These are phyloP conservation scores for Dryadomyces sulphureus DNA, from an alignment of 2,329 filamentous ascomycete species.

Conservation along the genomic window DNA sequence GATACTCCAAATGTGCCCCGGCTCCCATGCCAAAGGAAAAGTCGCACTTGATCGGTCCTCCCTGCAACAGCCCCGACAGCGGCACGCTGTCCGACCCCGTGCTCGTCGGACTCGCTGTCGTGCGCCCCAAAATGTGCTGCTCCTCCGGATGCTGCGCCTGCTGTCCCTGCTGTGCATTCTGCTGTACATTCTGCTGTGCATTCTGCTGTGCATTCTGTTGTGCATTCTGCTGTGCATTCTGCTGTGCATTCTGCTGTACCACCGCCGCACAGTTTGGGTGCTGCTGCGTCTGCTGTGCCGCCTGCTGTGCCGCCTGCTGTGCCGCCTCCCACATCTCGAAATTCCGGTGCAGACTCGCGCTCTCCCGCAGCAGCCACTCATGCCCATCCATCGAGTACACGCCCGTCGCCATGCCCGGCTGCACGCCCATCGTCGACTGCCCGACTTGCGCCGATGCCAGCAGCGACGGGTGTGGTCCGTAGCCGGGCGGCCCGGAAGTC, in stretches of 20 bases:
- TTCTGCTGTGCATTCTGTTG: too few relatives aligned
- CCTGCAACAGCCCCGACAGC: too few relatives aligned
- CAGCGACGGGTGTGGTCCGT: slow-evolving; percentile 2
- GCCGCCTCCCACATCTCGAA: slow-evolving; percentile 44
- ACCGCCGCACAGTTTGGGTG: background rate
- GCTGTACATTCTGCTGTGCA: too few relatives aligned
- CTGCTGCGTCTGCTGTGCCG: slow-evolving; percentile 3
- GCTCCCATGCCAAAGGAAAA: too few relatives aligned
- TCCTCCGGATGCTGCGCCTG: background rate
- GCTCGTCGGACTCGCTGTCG: slow-evolving; percentile 1
- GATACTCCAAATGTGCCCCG: too few relatives aligned
- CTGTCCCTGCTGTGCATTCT: too few relatives aligned
- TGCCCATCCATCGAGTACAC: slow-evolving; percentile 32
- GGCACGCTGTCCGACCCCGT: slow-evolving; percentile 2
- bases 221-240: too few relatives aligned
- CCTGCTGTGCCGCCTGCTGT: slow-evolving; percentile 10
- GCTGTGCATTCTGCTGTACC: too few relatives aligned
- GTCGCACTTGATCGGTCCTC: too few relatives aligned
- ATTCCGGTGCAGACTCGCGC: slow-evolving; percentile 42
- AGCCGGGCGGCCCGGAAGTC: too few relatives aligned
- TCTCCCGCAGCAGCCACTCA: slow-evolving; percentile 43
- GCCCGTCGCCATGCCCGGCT: slow-evolving; percentile 14
- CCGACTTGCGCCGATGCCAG: slow-evolving; percentile 1
- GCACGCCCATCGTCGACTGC: background rate
- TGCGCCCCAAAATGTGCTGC: background rate